Evolutionary conservation across 352 stramenopile genomes (phyloP), one percentile per base, ranked within the genome.

Genomic region (Phytophthora europaea): DNA sequence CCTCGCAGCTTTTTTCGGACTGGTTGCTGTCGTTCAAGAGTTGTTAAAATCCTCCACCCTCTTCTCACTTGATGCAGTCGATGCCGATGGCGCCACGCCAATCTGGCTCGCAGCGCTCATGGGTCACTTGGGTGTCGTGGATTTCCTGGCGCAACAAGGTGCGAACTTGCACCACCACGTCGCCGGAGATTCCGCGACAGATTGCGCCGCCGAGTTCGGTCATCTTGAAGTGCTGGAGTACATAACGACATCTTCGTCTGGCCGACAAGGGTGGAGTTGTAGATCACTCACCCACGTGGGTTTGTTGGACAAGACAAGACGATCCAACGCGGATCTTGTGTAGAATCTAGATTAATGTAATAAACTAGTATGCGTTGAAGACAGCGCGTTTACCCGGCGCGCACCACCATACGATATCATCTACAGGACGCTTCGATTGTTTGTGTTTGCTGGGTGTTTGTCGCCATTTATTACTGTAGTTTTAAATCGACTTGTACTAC

Each of bases 211-310:
- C 0, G 72, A 83, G 48, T 80, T 81, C 18, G 75, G 78, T 2
- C 65, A 85, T 31, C 54, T 83, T 1, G 78, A 83, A 26, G 53
- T 79, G 8, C 55, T 85, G 5, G 75, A 78, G 59, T 85, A 81
- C 50, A 61, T 85, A 45, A 75, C 78, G 4, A 67, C 64, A 18
- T 67, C 72, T 2, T 72, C 69, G 3, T 75, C 75, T 13, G 61
- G 40, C 12, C 51, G 55, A 22, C 67, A 66, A 23, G 18, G 15
- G 12, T 62, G 33, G 38, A 28, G 34, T 6, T 20, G 36, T 22
- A 70, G 20, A 36, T 75, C 67, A 15, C 61, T 75, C 12, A 74
- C 67, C 2, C 55, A 38, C 28, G 52, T 75, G 34, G 67, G 54
- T 53, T 22, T 74, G 13, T 16, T 55, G 2, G 67, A 75, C 2